Evolutionary conservation across 208 protist genomes (phyloP), one percentile per base, ranked within the genome.

Genomic region (Phytomonas francai): DNA sequence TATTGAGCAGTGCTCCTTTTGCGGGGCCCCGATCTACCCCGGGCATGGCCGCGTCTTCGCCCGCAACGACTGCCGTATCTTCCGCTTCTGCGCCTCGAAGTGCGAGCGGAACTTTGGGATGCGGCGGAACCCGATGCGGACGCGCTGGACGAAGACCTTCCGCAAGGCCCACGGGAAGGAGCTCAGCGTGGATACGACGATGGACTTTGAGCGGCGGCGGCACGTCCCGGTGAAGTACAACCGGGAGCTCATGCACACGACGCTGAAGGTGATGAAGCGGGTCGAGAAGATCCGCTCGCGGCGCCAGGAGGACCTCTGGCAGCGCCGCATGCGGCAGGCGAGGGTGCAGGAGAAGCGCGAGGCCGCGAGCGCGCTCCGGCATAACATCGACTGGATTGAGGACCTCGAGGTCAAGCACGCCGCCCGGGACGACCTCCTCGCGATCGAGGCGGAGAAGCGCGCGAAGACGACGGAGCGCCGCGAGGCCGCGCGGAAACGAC

Each of bases 141-240:
- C 99, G 25, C 88, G 92, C 70, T 99, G 98, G 98, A 99, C 98
- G 28, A 99, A 99, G 86, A 98, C 98, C 33, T 99, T 98, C 87
- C 88, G 99, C 42, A 97, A 95, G 76, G 83, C 97, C 0, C 84
- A 90, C 64, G 98, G 98, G 30, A 99, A 99, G 84, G 98, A 99
- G 80, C 89, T 99, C 60, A 77, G 93, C 19, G 82, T 98, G 39
- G 98, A 99, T 86, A 93, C 83, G 63, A 98, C 97, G 19, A 99
- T 99, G 78, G 97, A 99, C 39, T 99, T 99, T 80, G 99, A 99
- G 87, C 96, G 97, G 79, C 84, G 91, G 36, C 88, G 98, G 29
- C 98, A 99, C 77, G 77, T 97, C 32, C 98, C 98, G 22, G 86
- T 99, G 19, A 98, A 98, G 86, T 99, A 99, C 85, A 98, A 99